Conservation (phyloP, 2,329 filamentous ascomycete genomes). For the Raffaelea ambrosiae region DNA sequence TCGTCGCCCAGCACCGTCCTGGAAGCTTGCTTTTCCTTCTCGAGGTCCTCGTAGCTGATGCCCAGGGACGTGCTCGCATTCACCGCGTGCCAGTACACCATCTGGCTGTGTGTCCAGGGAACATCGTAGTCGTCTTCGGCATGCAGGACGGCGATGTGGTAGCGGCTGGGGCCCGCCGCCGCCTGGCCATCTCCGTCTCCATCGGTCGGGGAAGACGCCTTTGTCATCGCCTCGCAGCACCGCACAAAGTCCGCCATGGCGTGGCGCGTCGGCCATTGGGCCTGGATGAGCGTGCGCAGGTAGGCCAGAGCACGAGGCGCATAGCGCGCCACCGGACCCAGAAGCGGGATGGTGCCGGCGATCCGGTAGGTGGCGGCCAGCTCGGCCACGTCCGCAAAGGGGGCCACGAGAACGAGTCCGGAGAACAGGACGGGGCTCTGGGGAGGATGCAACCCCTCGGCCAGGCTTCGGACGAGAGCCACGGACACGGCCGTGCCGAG, state of each 20-base stretch:
- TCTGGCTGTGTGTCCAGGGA: slow-evolving; percentile 38
- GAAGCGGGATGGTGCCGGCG: slow-evolving; percentile 43
- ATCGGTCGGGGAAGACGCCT: too few species aligned
- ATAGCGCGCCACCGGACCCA: slow-evolving; percentile 41
- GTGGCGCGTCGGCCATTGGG: slow-evolving; percentile 43
- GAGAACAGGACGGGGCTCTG: slow-evolving; percentile 32
- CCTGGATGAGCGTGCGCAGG: slow-evolving; percentile 35
- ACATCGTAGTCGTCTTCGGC: slow-evolving; percentile 44
- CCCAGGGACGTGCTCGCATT: slow-evolving; percentile 31
- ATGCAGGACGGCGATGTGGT: slow-evolving; percentile 40
- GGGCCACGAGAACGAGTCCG: slow-evolving; percentile 46
- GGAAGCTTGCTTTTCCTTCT: slow-evolving; percentile 28
- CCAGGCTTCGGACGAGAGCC: slow-evolving; percentile 10
- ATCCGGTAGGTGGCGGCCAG: slow-evolving; percentile 50
- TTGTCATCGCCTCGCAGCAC: slow-evolving; percentile 23
- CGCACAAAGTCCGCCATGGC: slow-evolving; percentile 36
- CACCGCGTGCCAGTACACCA: slow-evolving; percentile 46
- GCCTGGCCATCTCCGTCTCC: too few species aligned
- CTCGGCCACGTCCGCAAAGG: slow-evolving; percentile 45
- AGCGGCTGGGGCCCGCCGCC: slow-evolving; percentile 15
- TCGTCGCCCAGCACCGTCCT: slow-evolving; percentile 30
- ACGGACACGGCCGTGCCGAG: slow-evolving; percentile 41
- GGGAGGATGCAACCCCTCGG: not conserved
- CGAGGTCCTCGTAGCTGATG: slow-evolving; percentile 35
- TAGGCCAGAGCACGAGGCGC: slow-evolving; percentile 32